These are phyloP conservation scores for Thozetella sp. DNA, from an alignment of 495 filamentous ascomycete species.

Conservation along the genomic window DNA sequence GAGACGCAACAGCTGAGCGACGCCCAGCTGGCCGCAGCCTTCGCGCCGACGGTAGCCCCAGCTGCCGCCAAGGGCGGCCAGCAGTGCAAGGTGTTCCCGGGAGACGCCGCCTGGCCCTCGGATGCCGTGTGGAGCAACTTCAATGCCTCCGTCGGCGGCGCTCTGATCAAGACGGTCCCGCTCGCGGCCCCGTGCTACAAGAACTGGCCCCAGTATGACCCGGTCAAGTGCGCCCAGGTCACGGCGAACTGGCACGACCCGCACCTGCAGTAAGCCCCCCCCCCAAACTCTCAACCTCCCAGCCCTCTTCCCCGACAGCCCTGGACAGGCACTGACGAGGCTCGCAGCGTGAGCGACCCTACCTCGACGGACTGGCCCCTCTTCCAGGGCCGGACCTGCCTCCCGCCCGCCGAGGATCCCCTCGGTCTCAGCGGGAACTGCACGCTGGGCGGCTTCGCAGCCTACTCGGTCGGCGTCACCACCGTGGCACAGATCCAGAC, in stretches of 20 bases:
- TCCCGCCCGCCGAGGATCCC: constrained; percentile 45
- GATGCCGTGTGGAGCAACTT: constrained; percentile 40
- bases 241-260: constrained; percentile 28
- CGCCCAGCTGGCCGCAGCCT: constrained; percentile 1
- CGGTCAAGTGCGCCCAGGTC: constrained; percentile 38
- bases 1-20: constrained; percentile 17
- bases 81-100: constrained; percentile 55
- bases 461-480: constrained; percentile 59
- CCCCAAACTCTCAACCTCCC: too few relatives aligned
- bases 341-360: constrained; percentile 37
- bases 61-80: neutral
- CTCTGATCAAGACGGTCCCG: constrained; percentile 57
- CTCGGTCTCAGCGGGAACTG: constrained; percentile 40
- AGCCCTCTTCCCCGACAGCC: too few relatives aligned
- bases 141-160: constrained; percentile 46
- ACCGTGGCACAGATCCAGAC: constrained; percentile 59
- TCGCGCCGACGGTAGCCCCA: neutral
- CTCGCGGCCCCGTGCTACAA: constrained; percentile 56
- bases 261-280: constrained; percentile 21
- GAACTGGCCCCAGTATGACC: constrained; percentile 48
- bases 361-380: constrained; percentile 52
- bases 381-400: constrained; percentile 47
- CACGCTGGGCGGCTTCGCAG: constrained; percentile 59
- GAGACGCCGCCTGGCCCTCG: constrained; percentile 44
- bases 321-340: too few relatives aligned